Evolutionary conservation across 2,329 filamentous ascomycete genomes (phyloP).

Genomic region (Harringtonia lauricola): DNA sequence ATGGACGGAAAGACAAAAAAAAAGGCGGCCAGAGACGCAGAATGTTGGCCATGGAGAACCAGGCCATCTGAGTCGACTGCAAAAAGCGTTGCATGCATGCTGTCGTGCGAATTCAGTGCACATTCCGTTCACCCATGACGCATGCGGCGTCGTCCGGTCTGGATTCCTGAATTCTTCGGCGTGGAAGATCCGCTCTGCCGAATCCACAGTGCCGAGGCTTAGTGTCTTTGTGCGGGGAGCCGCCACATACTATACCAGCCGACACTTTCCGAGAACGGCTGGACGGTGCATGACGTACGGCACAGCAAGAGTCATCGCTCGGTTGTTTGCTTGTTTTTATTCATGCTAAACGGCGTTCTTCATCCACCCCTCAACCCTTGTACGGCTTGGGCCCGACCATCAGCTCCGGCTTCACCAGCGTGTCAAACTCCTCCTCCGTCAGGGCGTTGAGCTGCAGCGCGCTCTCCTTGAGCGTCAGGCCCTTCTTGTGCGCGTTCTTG

Average conservation of each 20-base stretch:
- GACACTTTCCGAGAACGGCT: no score
- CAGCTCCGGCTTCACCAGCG: constrained; percentile 80
- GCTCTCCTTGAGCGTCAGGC: constrained; percentile 82
- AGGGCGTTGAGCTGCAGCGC: constrained; percentile 88
- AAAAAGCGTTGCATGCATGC: neutral
- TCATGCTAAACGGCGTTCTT: no score
- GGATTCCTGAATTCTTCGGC: neutral
- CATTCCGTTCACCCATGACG: neutral
- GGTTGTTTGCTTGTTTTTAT: no score
- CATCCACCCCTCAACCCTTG: constrained; percentile 38
- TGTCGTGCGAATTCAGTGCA: neutral
- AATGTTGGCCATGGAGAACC: neutral
- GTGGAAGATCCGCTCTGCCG: constrained; percentile 5
- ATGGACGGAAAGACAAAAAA: neutral
- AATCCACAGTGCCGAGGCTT: constrained; percentile 5
- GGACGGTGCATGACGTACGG: no score
- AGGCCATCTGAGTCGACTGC: neutral
- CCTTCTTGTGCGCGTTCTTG: constrained; percentile 99
- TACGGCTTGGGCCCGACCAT: constrained; percentile 76
- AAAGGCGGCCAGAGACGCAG: neutral
- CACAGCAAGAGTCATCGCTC: no score
- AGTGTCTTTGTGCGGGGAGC: no score
- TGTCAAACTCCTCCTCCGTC: constrained; percentile 81
- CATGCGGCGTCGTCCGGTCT: neutral
- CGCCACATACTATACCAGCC: no score